These are phyloP conservation scores for Trypanosoma theileri DNA, from an alignment of 208 protist genomes.

Conservation along the genomic window DNA sequence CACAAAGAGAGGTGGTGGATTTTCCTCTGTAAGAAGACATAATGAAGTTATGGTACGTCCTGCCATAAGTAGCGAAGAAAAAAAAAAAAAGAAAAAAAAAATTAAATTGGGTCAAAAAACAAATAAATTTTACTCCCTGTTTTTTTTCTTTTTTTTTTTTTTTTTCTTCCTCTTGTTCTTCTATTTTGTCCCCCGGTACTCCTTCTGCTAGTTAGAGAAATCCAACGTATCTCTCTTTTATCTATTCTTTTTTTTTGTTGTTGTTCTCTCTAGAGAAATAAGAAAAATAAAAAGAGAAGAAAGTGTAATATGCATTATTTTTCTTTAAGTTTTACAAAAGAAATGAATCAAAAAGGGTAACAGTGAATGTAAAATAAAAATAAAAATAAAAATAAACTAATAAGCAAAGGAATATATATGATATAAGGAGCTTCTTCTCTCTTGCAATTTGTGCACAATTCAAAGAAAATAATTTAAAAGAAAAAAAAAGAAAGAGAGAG, in stretches of 20 bases:
- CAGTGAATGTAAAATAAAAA: not conserved
- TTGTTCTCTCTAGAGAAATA: not conserved
- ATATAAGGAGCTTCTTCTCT: not conserved
- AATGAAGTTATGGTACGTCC: constrained; percentile 54
- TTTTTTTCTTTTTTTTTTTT: constrained; percentile 12
- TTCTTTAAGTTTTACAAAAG: too few relatives aligned
- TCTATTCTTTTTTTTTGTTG: not conserved
- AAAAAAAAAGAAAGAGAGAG: not conserved
- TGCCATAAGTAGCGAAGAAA: constrained; percentile 13
- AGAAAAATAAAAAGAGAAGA: not conserved
- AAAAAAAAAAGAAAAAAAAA: not conserved
- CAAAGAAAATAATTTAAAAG: not conserved
- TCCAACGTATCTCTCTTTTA: not conserved
- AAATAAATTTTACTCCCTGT: not conserved
- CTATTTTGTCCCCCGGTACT: not conserved
- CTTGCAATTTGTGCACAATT: not conserved
- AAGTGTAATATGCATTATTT: not conserved
- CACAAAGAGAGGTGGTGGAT: constrained; percentile 55
- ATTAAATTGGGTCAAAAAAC: not conserved
- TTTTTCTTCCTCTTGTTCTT: not conserved
- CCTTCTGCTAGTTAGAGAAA: too few relatives aligned
- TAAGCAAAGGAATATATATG: not conserved
- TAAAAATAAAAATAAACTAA: not conserved
- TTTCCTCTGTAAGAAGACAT: constrained; percentile 40
- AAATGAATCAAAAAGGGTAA: not conserved